Base-by-base conservation (phyloP, 768 basidiomycete genomes). In the Galerina sulciceps region DNA sequence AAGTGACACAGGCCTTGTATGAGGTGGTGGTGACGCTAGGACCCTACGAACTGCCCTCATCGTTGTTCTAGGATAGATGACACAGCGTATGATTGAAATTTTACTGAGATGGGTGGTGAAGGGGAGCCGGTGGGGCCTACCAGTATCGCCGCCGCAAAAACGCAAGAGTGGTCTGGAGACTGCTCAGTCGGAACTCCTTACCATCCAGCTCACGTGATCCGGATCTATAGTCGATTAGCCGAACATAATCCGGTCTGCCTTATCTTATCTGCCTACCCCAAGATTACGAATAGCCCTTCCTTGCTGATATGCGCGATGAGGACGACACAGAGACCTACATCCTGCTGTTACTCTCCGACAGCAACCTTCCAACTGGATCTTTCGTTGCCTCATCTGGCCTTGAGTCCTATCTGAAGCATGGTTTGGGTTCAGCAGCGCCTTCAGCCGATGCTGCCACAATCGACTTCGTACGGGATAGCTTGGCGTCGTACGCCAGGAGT, bases 341-440 rank as follows among this genome's bases (percentile, higher is more conserved):
- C 31, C 79, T 94, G 15, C 83, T 95, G 38, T 80, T 96, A 36
- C 83, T 96, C 42, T 83, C 92, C 0, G 94, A 96, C 76, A 91
- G 93, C 60, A 98, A 96, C 73, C 86, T 99, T 3, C 97, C 97
- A 2, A 99, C 96, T 0, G 97, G 97, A 36, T 90, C 96, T 1
- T 99, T 99, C 72, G 93, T 98, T 58, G 93, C 96, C 0, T 97
- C 95, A 1, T 85, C 93, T 2, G 96, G 96, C 1, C 82, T 99
- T 59, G 96, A 99, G 68, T 94, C 94, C 4, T 95, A 87, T 69
- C 75, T 85, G 40, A 88, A 90, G 23, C 97, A 99, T 70, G 97
- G 94, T 0, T 91, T 96, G 67, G 61, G 78, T 14, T 67, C 80
- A 1, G 88, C 94, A 65, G 67, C 81, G 0, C 47, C 69, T 17